Conservation (phyloP, 345 rosid genomes). For the Conringia planisiliqua region DNA sequence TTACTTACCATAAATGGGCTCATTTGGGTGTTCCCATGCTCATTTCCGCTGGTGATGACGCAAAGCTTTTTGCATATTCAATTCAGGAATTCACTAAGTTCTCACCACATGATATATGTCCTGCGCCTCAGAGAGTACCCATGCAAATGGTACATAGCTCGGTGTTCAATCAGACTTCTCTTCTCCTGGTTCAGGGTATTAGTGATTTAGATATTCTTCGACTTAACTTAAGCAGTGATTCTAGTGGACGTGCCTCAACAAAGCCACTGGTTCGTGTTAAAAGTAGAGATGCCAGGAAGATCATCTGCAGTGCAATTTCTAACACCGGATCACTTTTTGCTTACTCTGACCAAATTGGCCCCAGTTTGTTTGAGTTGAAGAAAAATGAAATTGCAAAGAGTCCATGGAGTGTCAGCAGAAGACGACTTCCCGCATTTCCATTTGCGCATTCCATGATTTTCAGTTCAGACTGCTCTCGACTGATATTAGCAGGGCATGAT, state of each 20-base stretch:
- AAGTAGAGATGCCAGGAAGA: constrained; percentile 67
- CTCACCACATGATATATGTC: constrained; percentile 94
- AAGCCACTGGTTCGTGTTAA: constrained; percentile 64
- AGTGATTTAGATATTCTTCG: constrained; percentile 63
- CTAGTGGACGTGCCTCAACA: constrained; percentile 55
- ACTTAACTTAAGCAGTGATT: constrained; percentile 37
- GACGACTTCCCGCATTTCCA: constrained; percentile 62
- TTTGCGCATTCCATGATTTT: constrained; percentile 81
- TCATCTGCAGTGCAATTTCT: constrained; percentile 80
- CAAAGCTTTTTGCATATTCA: constrained; percentile 90
- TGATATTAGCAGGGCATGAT: constrained; percentile 79
- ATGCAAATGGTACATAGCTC: constrained; percentile 64
- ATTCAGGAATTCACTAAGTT: constrained; percentile 76
- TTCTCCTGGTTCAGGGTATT: constrained; percentile 81
- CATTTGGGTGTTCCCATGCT: constrained; percentile 94
- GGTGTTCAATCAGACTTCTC: constrained; percentile 44
- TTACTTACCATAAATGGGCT: constrained; percentile 84
- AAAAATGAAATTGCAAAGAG: constrained; percentile 41
- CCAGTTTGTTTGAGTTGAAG: constrained; percentile 65
- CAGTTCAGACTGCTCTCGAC: constrained; percentile 58
- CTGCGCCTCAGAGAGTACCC: constrained; percentile 92
- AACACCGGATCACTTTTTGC: constrained; percentile 71
- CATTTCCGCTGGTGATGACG: constrained; percentile 93
- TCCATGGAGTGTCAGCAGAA: constrained; percentile 61
- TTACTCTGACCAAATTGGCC: constrained; percentile 72